A percentile compares a stretch with the other conserved stretches of the same genome.
phyloP scores from a whole-genome alignment of 2,329 filamentous ascomycete genomes.

The Penicillium sclerotiorum region DNA sequence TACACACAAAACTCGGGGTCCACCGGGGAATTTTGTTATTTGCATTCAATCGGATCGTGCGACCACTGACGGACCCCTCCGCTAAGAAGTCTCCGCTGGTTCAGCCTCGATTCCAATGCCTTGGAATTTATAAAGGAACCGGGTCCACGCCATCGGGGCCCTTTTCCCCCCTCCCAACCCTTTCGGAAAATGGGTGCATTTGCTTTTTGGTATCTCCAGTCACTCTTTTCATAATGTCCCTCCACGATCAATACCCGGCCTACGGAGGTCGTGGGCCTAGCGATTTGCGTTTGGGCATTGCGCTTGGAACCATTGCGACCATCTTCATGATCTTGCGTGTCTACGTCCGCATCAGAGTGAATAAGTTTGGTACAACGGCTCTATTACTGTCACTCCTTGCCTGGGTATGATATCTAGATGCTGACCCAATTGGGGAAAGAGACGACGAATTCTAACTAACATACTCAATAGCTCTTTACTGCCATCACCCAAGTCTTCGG shows the following conservation, averaged over 20 bases:
- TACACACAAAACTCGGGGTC: too few relatives aligned
- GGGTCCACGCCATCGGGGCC: background rate
- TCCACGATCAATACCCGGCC: slow-evolving; percentile 22
- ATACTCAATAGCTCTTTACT: slow-evolving; percentile 16
- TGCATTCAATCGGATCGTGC: slow-evolving; percentile 1
- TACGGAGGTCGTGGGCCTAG: slow-evolving; percentile 22
- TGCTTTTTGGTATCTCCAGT: slow-evolving; percentile 9
- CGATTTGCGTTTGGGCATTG: slow-evolving; percentile 21
- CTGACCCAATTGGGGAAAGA: background rate
- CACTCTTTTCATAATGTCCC: slow-evolving; percentile 24
- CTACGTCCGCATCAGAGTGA: slow-evolving; percentile 23
- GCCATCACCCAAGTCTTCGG: slow-evolving; percentile 22
- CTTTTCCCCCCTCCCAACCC: background rate
- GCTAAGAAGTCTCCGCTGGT: background rate
- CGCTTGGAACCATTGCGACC: slow-evolving; percentile 19
- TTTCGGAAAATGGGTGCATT: slow-evolving; percentile 4
- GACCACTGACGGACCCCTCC: background rate
- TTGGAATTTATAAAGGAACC: slow-evolving; percentile 3
- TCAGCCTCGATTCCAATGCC: background rate
- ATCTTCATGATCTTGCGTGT: slow-evolving; percentile 22
- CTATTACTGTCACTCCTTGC: slow-evolving; percentile 22
- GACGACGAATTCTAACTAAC: slow-evolving; percentile 4
- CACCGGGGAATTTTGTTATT: background rate
- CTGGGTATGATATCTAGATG: slow-evolving; percentile 23
- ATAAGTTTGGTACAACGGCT: slow-evolving; percentile 25